Base-by-base conservation (phyloP, 176 grass and related monocot species). In the Raddia distichophylla region DNA sequence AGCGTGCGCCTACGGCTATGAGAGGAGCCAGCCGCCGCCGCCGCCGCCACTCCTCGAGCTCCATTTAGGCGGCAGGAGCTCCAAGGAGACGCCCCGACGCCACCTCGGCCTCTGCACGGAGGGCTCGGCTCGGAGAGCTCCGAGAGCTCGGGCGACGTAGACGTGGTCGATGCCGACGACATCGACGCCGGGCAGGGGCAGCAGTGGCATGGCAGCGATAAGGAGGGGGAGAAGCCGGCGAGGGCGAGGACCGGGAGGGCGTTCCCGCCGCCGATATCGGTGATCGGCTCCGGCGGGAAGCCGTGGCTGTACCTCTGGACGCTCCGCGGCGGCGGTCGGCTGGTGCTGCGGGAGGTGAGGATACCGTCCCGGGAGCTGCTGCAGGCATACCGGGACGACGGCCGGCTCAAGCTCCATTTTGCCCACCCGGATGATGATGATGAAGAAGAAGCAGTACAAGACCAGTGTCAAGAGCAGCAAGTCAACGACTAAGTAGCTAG, bases 111-210 rank as follows among this genome's bases (percentile, higher is more conserved):
- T 93, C 62, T 93, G 91, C 88, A 93, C 91, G 50, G 91, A 93
- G 88, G 77, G 89, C 48, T 94, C n/a, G 92, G 92, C 19, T 87
- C 89, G 1, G 92, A 94, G 86, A 94, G 88, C 83, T 91, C 86
- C 40, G 92, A 94, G 83, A 91, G 89, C 87, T 89, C 87, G 1
- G 87, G 88, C 74, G 92, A 91, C 74, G 65, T 91, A 58, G 77
- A 89, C 7, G 55, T 89, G 2, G 66, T 10, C 56, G 56, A 48
- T 3, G 20, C 19, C 8, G 17, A 13, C 59, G 19, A 19, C 60
- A 45, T 10, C 22, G 48, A 15, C 10, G 47, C 32, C 18, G 60
- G 20, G 32, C 85, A 64, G n/a, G 53, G 17, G 0, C 33, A 42
- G 5, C 18, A 50, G 65, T 75, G 52, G 10, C 77, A 60, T 9